Conservation (phyloP, 2,329 filamentous ascomycete species). For the Pseudogymnoascus sp. region DNA sequence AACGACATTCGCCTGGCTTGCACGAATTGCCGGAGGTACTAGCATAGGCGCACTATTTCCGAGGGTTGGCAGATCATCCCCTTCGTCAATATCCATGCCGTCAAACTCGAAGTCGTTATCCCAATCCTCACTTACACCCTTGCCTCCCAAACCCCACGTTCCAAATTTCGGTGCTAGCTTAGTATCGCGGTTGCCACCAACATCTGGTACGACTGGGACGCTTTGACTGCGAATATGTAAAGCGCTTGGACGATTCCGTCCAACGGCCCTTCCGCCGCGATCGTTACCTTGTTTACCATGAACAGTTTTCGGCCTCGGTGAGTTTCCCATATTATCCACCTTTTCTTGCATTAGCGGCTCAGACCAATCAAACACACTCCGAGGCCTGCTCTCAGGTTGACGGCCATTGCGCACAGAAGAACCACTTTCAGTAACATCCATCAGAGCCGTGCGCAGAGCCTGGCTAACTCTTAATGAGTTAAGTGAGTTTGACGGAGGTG, state of each 20-base stretch:
- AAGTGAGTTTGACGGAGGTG: conserved; percentile 48
- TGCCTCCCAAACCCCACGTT: conserved; percentile 74
- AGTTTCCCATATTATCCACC: conserved; percentile 48
- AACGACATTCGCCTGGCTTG: conserved; percentile 73
- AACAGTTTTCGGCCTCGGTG: conserved; percentile 64
- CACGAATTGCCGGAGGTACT: conserved; percentile 73
- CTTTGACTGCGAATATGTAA: conserved; percentile 71
- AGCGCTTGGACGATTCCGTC: conserved; percentile 60
- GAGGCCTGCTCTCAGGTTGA: conserved; percentile 45
- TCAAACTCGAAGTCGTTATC: conserved; percentile 80
- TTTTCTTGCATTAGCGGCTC: conserved; percentile 59
- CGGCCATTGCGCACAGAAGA: conserved; percentile 36
- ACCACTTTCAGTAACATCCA: conserved; percentile 44
- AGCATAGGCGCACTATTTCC: conserved; percentile 47
- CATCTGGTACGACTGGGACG: conserved; percentile 65
- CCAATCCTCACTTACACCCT: conserved; percentile 79
- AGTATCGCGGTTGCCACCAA: conserved; percentile 42
- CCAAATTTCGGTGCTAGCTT: conserved; percentile 65
- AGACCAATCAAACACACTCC: conserved; percentile 70
- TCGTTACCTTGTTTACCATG: conserved; percentile 70
- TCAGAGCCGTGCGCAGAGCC: conserved; percentile 47
- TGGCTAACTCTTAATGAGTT: conserved; percentile 48
- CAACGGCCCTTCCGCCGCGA: conserved; percentile 61
- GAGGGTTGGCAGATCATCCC: conserved; percentile 34
- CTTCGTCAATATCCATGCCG: conserved; percentile 30